Percentiles rank a stretch among this genome's conserved stretches.
These are phyloP conservation scores for Phytophthora brassicae DNA, from an alignment of 352 stramenopile genomes.

Conservation along the genomic window DNA sequence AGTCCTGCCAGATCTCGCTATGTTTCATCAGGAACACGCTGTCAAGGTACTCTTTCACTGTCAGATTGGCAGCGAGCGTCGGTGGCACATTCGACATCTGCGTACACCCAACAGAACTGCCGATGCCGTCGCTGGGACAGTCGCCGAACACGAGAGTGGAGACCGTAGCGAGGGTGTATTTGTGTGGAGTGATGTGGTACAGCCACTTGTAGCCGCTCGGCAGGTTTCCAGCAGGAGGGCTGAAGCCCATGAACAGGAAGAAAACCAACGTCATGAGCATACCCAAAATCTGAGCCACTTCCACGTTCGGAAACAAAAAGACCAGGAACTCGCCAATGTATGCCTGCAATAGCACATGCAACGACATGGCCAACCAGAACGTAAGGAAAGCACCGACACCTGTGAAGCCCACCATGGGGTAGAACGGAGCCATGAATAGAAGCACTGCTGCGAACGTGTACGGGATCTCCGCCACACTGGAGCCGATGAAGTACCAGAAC, in stretches of 20 bases:
- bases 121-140: slow-evolving; percentile 2
- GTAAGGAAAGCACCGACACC: slow-evolving; percentile 53
- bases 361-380: slow-evolving; percentile 42
- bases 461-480: slow-evolving; percentile 20
- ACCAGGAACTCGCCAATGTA: slow-evolving; percentile 40
- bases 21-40: slow-evolving; percentile 9
- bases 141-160: background rate
- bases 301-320: slow-evolving; percentile 19
- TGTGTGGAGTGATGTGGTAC: slow-evolving; percentile 4
- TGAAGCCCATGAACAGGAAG: slow-evolving; percentile 8
- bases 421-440: slow-evolving; percentile 23
- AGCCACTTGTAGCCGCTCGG: slow-evolving; percentile 7
- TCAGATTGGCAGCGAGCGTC: background rate
- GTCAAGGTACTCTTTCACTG: slow-evolving; percentile 45
- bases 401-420: slow-evolving; percentile 27
- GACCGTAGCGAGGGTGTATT: background rate
- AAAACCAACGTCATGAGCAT: slow-evolving; percentile 1
- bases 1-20: slow-evolving; percentile 24
- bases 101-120: background rate
- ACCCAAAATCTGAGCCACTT: slow-evolving; percentile 9
- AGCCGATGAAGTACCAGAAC: slow-evolving; percentile 24
- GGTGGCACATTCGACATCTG: slow-evolving; percentile 13
- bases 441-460: slow-evolving; percentile 16
- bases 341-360: slow-evolving; percentile 37
- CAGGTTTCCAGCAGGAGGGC: background rate